Percentiles rank a stretch among this genome's conserved stretches.
Conservation (phyloP, 306 rosid genomes). For the Vigna unguiculata region DNA sequence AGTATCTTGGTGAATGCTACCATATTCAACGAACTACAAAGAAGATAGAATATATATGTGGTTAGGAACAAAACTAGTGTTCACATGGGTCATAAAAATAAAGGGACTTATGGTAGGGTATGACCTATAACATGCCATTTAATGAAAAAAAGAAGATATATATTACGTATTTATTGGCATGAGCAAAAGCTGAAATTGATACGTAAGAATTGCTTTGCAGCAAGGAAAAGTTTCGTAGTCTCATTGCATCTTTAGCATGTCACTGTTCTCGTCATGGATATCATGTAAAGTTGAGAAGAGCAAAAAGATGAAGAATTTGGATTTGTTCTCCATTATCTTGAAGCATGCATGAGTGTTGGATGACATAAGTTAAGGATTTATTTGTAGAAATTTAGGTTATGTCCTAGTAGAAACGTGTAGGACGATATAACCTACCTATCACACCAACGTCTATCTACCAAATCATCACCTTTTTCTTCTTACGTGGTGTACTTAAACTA, state of each 20-base stretch:
- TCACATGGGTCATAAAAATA: not conserved
- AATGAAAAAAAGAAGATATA: not conserved
- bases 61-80: constrained; percentile 19
- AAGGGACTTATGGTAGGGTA: not conserved
- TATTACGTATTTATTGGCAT: constrained; percentile 1
- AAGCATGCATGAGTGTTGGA: not conserved
- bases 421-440: constrained; percentile 17
- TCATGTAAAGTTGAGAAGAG: constrained; percentile 10
- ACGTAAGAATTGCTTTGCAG: constrained; percentile 3
- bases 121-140: not conserved
- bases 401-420: constrained; percentile 26
- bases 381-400: not conserved
- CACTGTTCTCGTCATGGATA: constrained; percentile 3
- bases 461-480: not conserved
- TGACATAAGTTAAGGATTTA: too few relatives aligned
- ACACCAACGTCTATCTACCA: constrained; percentile 10
- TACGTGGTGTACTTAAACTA: constrained; percentile 1
- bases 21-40: constrained; percentile 77
- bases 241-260: not conserved
- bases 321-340: constrained; percentile 14
- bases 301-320: not conserved
- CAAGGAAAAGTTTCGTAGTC: constrained; percentile 7
- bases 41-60: constrained; percentile 10
- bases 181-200: not conserved
- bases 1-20: constrained; percentile 81